Conservation (phyloP, 1,284 basidiomycete species). For the Phlebopus sp. region DNA sequence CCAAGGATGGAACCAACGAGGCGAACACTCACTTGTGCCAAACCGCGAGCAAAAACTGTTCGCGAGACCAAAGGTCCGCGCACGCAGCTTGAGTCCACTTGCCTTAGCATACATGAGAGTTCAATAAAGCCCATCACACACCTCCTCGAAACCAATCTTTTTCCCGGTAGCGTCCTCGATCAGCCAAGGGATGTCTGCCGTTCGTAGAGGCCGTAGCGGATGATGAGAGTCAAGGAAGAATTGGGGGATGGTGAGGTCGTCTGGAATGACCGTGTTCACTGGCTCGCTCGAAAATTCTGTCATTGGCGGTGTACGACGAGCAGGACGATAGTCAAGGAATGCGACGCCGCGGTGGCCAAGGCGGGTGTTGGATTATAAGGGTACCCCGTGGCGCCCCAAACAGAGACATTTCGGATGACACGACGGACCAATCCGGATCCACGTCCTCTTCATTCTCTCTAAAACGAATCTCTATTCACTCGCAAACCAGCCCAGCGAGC, state of each 20-base stretch:
- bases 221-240: constrained; percentile 64
- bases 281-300: constrained; percentile 44
- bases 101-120: background rate
- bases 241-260: constrained; percentile 70
- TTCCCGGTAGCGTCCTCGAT: constrained; percentile 63
- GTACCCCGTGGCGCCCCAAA: no score
- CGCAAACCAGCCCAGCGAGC: no score
- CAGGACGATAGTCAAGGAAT: no score
- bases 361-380: no score
- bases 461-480: no score
- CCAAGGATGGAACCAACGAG: background rate
- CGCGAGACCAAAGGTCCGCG: constrained; percentile 57
- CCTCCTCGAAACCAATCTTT: constrained; percentile 48
- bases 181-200: constrained; percentile 51
- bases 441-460: no score
- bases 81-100: constrained; percentile 38
- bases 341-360: no score
- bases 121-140: constrained; percentile 24
- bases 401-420: no score
- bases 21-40: constrained; percentile 49
- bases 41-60: constrained; percentile 57
- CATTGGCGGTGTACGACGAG: constrained; percentile 28
- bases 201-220: constrained; percentile 46
- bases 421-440: no score
- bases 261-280: constrained; percentile 55